Conservation (phyloP, 2,329 filamentous ascomycete genomes). For the Didymella pomorum region DNA sequence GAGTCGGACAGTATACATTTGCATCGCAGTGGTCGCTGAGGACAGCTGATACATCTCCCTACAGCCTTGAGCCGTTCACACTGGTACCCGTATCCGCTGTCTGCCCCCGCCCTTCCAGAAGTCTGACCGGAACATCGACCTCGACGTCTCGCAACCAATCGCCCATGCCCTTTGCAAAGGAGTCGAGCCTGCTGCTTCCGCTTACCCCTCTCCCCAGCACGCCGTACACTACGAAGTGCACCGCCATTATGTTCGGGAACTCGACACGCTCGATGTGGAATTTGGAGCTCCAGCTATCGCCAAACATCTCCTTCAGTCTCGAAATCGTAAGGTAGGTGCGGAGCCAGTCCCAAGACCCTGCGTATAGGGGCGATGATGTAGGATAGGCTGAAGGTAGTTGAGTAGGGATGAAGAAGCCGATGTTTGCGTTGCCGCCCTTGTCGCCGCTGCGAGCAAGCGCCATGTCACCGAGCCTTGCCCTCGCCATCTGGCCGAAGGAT, state of each 20-base stretch:
- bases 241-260: slow-evolving; percentile 40
- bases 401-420: slow-evolving; percentile 50
- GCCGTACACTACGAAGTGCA: slow-evolving; percentile 51
- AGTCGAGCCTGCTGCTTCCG: slow-evolving; percentile 58
- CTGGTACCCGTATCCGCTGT: slow-evolving; percentile 2
- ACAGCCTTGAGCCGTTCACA: slow-evolving; percentile 2
- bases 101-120: slow-evolving; percentile 34
- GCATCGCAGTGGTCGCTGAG: neutral
- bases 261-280: slow-evolving; percentile 45
- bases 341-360: slow-evolving; percentile 45
- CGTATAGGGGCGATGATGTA: slow-evolving; percentile 33
- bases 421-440: slow-evolving; percentile 48
- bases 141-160: slow-evolving; percentile 59
- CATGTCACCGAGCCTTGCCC: slow-evolving; percentile 52
- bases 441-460: slow-evolving; percentile 55
- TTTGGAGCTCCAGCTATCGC: slow-evolving; percentile 33
- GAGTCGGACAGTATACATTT: neutral
- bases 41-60: neutral
- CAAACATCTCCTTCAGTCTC: slow-evolving; percentile 40
- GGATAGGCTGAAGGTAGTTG: slow-evolving; percentile 38
- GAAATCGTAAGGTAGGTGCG: slow-evolving; percentile 37
- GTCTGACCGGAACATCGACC: slow-evolving; percentile 52
- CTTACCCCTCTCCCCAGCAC: slow-evolving; percentile 55
- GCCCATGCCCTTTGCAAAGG: slow-evolving; percentile 62
- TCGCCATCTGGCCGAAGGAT: slow-evolving; percentile 33